Evolutionary conservation across 2,329 filamentous ascomycete species (phyloP).

Genomic region (Aspergillus ibericus): DNA sequence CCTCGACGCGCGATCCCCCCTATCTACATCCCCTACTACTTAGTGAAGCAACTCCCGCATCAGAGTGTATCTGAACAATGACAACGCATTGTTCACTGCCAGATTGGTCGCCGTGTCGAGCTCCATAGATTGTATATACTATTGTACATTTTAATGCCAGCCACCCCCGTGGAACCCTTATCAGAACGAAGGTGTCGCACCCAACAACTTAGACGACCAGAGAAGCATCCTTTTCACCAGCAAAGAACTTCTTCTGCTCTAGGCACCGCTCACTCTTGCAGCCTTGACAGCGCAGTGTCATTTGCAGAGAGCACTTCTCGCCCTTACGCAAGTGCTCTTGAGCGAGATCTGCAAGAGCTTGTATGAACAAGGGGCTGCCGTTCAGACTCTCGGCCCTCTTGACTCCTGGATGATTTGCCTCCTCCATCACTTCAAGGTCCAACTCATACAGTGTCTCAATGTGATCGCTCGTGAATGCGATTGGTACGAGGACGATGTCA

Average conservation of each 20-base stretch:
- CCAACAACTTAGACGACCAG: slow-evolving; percentile 33
- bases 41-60: not conserved
- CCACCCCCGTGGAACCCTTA: not conserved
- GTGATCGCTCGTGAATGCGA: slow-evolving; percentile 98
- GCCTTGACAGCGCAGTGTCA: slow-evolving; percentile 87
- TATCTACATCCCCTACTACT: not conserved
- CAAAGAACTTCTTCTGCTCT: slow-evolving; percentile 69
- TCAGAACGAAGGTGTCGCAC: not conserved
- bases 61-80: not conserved
- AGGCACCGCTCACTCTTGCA: slow-evolving; percentile 87
- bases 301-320: slow-evolving; percentile 73
- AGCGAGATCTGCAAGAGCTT: slow-evolving; percentile 84
- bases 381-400: slow-evolving; percentile 93
- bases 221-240: slow-evolving; percentile 38
- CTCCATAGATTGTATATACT: not conserved
- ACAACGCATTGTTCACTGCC: not conserved
- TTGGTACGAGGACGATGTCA: slow-evolving; percentile 86
- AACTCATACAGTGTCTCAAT: slow-evolving; percentile 96
- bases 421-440: slow-evolving; percentile 91
- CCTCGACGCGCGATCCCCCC: not conserved
- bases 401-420: slow-evolving; percentile 72
- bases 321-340: slow-evolving; percentile 73
- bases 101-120: not conserved
- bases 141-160: not conserved
- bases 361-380: slow-evolving; percentile 84